Evolutionary conservation across 768 basidiomycete species (phyloP).

Genomic region (button mushroom (Agaricus bisporus)): DNA sequence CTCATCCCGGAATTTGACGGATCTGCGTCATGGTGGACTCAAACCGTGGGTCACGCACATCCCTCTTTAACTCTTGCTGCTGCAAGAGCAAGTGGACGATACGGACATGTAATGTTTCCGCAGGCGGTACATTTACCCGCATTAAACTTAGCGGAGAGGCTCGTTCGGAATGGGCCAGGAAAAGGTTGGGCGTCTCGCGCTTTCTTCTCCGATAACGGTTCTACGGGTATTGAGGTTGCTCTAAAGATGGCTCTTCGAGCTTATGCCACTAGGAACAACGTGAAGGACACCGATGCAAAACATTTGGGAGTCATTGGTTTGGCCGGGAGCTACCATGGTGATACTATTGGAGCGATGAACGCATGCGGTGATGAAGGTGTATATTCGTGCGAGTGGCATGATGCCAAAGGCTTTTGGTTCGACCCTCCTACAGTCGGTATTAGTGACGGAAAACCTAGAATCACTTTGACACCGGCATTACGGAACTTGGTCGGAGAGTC

Average conservation of each 20-base stretch:
- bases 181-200: slow-evolving; percentile 86
- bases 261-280: slow-evolving; percentile 35
- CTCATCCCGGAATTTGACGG: slow-evolving; percentile 69
- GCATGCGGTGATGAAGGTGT: slow-evolving; percentile 86
- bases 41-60: slow-evolving; percentile 80
- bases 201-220: slow-evolving; percentile 93
- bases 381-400: slow-evolving; percentile 95
- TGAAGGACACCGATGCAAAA: slow-evolving; percentile 34
- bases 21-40: slow-evolving; percentile 99
- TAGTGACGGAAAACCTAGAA: slow-evolving; percentile 46
- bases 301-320: slow-evolving; percentile 76
- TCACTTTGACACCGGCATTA: slow-evolving; percentile 50
- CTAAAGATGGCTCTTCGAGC: slow-evolving; percentile 93
- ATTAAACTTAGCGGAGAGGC: slow-evolving; percentile 71
- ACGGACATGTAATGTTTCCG: slow-evolving; percentile 97
- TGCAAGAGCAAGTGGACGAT: slow-evolving; percentile 84
- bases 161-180: slow-evolving; percentile 73
- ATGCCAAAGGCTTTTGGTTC: slow-evolving; percentile 89
- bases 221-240: slow-evolving; percentile 96
- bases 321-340: slow-evolving; percentile 93
- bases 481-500: slow-evolving; percentile 23
- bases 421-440: slow-evolving; percentile 80
- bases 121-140: slow-evolving; percentile 84
- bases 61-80: slow-evolving; percentile 78
- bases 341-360: slow-evolving; percentile 97